Conservation (phyloP, 1,284 basidiomycete species). For the Mycena sp. region DNA sequence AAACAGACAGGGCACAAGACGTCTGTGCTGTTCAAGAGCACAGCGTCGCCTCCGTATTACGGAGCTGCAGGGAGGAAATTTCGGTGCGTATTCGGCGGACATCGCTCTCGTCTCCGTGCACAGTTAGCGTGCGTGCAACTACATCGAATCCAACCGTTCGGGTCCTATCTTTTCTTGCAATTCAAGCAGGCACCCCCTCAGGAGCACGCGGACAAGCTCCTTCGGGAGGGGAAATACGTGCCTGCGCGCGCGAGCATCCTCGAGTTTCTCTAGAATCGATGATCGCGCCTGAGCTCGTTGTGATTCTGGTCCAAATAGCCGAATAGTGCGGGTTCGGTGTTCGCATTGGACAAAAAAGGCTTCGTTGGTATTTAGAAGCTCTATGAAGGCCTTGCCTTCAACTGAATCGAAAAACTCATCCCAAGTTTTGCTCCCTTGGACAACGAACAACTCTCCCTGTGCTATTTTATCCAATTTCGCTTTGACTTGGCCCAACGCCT, state of each 20-base stretch:
- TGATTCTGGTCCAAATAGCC: conserved; percentile 46
- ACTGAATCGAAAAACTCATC: conserved; percentile 54
- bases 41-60: too few species aligned
- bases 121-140: conserved; percentile 41
- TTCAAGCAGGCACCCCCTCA: conserved; percentile 47
- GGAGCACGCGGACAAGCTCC: conserved; percentile 42
- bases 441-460: conserved; percentile 47
- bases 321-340: conserved; percentile 45
- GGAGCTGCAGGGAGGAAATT: conserved; percentile 23
- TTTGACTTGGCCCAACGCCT: conserved; percentile 47
- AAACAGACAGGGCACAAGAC: conserved; percentile 53
- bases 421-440: conserved; percentile 50
- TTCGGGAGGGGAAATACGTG: conserved; percentile 48
- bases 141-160: conserved; percentile 54
- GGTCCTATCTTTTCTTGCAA: conserved; percentile 47
- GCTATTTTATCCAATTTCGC: conserved; percentile 46
- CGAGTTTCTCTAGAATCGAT: conserved; percentile 45
- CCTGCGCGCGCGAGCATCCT: conserved; percentile 43
- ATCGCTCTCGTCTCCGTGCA: conserved; percentile 47
- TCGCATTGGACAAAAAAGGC: conserved; percentile 51
- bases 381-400: conserved; percentile 47
- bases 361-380: conserved; percentile 43
- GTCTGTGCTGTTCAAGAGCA: not conserved
- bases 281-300: conserved; percentile 42
- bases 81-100: conserved; percentile 32